Conservation (phyloP, 177 flowering plant species). For the Tripterygium wilfordii region DNA sequence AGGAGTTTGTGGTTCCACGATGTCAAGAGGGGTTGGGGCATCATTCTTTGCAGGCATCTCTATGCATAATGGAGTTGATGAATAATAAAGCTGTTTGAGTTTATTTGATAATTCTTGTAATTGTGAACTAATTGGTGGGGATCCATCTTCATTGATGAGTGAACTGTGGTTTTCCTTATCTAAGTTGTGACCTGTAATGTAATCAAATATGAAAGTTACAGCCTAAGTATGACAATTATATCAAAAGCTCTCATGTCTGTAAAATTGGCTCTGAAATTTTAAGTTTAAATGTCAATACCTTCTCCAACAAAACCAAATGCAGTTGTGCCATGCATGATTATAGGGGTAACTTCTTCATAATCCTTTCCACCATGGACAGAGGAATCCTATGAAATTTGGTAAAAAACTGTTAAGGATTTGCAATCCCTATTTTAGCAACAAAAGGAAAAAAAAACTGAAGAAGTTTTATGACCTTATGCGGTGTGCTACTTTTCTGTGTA, state of each 20-base stretch:
- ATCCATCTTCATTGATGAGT: conserved; percentile 13
- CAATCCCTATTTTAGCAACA: too few species aligned
- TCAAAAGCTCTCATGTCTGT: too few species aligned
- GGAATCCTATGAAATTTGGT: too few species aligned
- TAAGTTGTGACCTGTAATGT: conserved; percentile 11
- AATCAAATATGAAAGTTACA: background rate
- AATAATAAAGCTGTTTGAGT: conserved; percentile 34
- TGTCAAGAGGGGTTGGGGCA: conserved; percentile 5
- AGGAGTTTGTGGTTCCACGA: conserved; percentile 46
- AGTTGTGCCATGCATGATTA: background rate
- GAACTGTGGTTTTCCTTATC: conserved; percentile 26
- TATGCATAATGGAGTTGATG: conserved; percentile 28
- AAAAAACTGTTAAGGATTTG: too few species aligned
- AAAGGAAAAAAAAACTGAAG: too few species aligned
- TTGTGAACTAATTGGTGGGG: conserved; percentile 60
- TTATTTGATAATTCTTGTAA: conserved; percentile 45
- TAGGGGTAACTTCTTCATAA: conserved; percentile 8
- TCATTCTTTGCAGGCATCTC: conserved; percentile 15
- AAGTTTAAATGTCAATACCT: conserved; percentile 18
- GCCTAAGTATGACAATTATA: too few species aligned
- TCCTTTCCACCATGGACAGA: conserved; percentile 4
- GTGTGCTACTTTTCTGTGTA: background rate
- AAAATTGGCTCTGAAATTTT: too few species aligned
- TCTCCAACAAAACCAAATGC: conserved; percentile 7
- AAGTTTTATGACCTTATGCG: conserved; percentile 2